Conservation (phyloP, 805 yeast genomes). For the Suhomyces emberorum region DNA sequence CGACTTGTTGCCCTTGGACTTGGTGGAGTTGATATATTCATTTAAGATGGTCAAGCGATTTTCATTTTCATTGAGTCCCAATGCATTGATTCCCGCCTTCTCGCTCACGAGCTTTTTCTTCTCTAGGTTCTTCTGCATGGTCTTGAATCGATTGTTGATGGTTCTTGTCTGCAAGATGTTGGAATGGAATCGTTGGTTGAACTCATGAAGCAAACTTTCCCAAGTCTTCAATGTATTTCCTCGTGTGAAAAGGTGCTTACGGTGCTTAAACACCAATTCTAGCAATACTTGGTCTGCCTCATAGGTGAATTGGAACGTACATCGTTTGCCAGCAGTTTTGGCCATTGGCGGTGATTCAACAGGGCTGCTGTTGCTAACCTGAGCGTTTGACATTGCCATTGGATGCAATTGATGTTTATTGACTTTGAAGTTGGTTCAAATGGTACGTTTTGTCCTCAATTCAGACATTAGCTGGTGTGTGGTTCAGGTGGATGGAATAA, state of each 20-base stretch:
- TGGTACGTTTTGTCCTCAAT: too few relatives aligned
- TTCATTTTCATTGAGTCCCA: constrained; percentile 26
- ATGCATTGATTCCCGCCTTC: constrained; percentile 6
- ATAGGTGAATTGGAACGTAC: constrained; percentile 23
- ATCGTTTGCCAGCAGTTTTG: constrained; percentile 5
- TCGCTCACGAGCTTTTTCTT: constrained; percentile 11
- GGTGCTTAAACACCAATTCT: constrained; percentile 15
- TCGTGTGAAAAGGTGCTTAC: constrained; percentile 22
- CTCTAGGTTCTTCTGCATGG: constrained; percentile 19
- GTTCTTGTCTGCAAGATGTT: constrained; percentile 24
- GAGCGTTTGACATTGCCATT: too few relatives aligned
- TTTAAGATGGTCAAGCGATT: constrained; percentile 16
- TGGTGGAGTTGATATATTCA: constrained; percentile 10
- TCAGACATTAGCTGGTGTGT: too few relatives aligned
- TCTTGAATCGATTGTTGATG: constrained; percentile 23
- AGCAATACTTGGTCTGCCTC: constrained; percentile 22
- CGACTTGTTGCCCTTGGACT: neutral
- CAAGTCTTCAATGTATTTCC: constrained; percentile 27
- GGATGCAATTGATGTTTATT: too few relatives aligned
- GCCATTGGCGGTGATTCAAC: too few relatives aligned
- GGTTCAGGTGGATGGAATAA: too few relatives aligned
- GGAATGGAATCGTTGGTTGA: constrained; percentile 16
- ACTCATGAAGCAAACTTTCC: constrained; percentile 20
- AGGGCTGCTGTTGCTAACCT: too few relatives aligned
- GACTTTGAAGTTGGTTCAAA: too few relatives aligned